phyloP scores from a whole-genome alignment of 2,329 filamentous ascomycete species.

The Dactylonectria estremocensis region DNA sequence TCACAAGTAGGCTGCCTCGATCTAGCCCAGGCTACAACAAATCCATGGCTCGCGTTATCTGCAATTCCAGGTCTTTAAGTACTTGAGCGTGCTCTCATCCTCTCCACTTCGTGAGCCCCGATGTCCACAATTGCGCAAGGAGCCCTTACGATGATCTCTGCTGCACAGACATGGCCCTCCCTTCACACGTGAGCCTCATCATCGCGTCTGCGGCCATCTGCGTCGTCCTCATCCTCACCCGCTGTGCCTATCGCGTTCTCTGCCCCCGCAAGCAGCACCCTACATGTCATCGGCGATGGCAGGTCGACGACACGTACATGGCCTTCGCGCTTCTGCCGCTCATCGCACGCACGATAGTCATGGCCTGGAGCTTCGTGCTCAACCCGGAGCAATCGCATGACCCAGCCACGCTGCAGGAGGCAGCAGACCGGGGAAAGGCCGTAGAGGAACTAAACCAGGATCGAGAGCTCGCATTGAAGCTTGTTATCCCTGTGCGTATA shows the following conservation, averaged over 20 bases:
- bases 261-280: constrained; percentile 47
- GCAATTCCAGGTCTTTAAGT: too few relatives aligned
- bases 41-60: too few relatives aligned
- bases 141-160: too few relatives aligned
- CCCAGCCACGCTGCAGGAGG: constrained; percentile 41
- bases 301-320: constrained; percentile 52
- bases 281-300: constrained; percentile 50
- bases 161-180: constrained; percentile 31
- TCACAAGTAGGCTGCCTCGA: too few relatives aligned
- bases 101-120: too few relatives aligned
- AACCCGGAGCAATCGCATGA: constrained; percentile 46
- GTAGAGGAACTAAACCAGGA: constrained; percentile 36
- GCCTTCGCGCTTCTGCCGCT: constrained; percentile 50
- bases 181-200: constrained; percentile 45
- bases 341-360: constrained; percentile 45
- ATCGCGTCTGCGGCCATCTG: constrained; percentile 48
- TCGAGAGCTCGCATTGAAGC: constrained; percentile 44
- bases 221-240: constrained; percentile 46
- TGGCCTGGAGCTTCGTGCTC: constrained; percentile 43
- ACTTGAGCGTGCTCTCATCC: too few relatives aligned
- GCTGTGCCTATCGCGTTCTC: constrained; percentile 48
- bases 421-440: constrained; percentile 31
- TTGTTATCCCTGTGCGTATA: constrained; percentile 48
- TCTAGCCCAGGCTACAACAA: too few relatives aligned
- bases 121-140: too few relatives aligned